Evolutionary conservation across 2,329 filamentous ascomycete species (phyloP), one percentile per base, ranked within the genome.

Genomic region (Fusarium begoniae): DNA sequence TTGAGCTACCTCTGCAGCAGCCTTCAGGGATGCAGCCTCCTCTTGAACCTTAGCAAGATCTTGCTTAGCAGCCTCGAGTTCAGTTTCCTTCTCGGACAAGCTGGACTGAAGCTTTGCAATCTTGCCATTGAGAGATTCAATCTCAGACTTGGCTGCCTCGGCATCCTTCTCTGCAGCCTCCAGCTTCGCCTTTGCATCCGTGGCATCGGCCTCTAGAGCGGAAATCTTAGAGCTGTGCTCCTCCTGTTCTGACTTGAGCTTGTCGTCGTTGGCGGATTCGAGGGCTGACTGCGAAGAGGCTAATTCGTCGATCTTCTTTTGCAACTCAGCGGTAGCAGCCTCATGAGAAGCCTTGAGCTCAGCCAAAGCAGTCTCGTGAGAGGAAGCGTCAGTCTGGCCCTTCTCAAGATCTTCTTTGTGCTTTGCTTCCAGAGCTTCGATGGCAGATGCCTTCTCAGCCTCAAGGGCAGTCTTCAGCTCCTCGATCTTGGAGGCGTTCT

Each of bases 281-380:
- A 88, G 77, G 9, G 82, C 80, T n/a, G 81, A 79, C 57, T 86
- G 86, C 5, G 86, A 85, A 4, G 85, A 82, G 3, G 83, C 83
- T 59, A 91, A 79, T 45, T 87, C 86, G 26, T 89, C 85, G 38
- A 92, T 83, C 80, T 89, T 87, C 76, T 83, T 86, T 79, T 91
- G 86, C 51, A 91, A 81, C 26, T 86, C 85, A 30, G 83, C 83
- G 37, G 86, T 76, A 8, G 83, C 80, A 17, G 83, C 76, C 62
- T 90, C 87, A 70, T 91, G 88, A 54, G 81, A 81, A 8, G 84
- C 75, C 76, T 86, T 88, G 53, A 90, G 81, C 15, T 88, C 87
- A 15, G 84, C 80, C 35, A 90, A 78, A 26, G 85, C 83, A 63
- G 86, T 82, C 67, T 89, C 85, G 37, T 89, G 85, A 5, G 84